A percentile compares a stretch with the other conserved stretches of the same genome.
Conservation (phyloP, 2,329 filamentous ascomycete genomes). For the Didymellaceae sp. region DNA sequence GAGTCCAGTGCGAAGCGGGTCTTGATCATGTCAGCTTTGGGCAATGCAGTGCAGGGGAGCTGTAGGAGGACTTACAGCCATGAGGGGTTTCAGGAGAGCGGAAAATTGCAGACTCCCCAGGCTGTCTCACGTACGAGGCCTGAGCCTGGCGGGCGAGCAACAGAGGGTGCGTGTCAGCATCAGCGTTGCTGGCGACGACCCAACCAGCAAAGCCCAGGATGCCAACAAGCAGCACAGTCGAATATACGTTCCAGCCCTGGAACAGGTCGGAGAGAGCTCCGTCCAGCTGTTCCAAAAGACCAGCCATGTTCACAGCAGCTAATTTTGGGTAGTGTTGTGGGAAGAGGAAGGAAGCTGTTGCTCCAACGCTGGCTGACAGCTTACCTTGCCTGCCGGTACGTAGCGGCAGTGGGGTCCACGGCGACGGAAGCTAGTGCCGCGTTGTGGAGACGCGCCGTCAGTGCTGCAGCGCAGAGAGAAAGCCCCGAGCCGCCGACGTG, state of each 20-base stretch:
- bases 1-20: slow-evolving; percentile 48
- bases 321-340: neutral
- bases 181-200: slow-evolving; percentile 71
- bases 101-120: slow-evolving; percentile 85
- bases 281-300: slow-evolving; percentile 72
- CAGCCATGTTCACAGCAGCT: slow-evolving; percentile 41
- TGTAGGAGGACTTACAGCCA: slow-evolving; percentile 62
- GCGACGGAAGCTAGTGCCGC: neutral
- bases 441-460: neutral
- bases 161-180: slow-evolving; percentile 91
- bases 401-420: neutral
- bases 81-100: slow-evolving; percentile 84
- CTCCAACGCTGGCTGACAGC: slow-evolving; percentile 2
- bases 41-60: too few species aligned
- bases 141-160: slow-evolving; percentile 85
- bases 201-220: slow-evolving; percentile 74
- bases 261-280: slow-evolving; percentile 71
- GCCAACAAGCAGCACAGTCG: slow-evolving; percentile 71
- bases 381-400: too few species aligned
- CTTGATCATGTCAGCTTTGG: slow-evolving; percentile 33
- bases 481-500: slow-evolving; percentile 9
- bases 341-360: neutral
- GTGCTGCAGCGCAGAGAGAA: neutral
- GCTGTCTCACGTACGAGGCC: slow-evolving; percentile 78
- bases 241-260: slow-evolving; percentile 82